phyloP scores from a whole-genome alignment of 2,329 filamentous ascomycete species.

The Sporothrix variecibatus region DNA sequence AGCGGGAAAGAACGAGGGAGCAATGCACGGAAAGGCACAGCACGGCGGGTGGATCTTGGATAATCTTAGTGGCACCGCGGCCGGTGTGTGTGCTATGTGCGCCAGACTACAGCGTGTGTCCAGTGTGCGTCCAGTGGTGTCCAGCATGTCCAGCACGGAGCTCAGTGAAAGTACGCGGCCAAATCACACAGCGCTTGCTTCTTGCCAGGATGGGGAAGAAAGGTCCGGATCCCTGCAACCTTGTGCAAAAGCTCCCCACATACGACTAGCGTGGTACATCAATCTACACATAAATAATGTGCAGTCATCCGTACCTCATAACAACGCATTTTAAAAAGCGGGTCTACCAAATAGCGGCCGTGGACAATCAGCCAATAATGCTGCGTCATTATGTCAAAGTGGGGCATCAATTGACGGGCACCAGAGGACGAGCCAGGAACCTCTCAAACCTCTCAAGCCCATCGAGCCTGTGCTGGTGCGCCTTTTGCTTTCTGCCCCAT shows the following conservation, averaged over 20 bases:
- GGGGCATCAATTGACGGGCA: not conserved
- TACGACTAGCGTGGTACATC: not conserved
- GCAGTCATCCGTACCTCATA: not conserved
- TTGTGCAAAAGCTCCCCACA: constrained; percentile 13
- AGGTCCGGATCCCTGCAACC: constrained; percentile 19
- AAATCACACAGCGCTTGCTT: constrained; percentile 17
- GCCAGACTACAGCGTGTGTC: not conserved
- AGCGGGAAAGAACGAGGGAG: constrained; percentile 5
- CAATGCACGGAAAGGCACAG: not conserved
- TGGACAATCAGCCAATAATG: not conserved
- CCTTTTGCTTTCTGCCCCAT: not conserved
- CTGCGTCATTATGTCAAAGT: not conserved
- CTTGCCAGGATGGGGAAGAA: not conserved
- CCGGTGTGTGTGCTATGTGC: not conserved
- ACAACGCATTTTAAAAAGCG: constrained; percentile 27
- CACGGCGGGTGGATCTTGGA: not conserved
- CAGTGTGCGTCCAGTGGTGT: not conserved
- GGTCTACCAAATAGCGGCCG: constrained; percentile 21
- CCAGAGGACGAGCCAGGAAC: constrained; percentile 4
- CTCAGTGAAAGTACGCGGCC: not conserved
- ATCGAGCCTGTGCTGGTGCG: not conserved
- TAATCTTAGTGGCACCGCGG: not conserved
- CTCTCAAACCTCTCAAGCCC: not conserved
- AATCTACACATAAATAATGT: too few species aligned
- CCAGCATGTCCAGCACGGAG: not conserved